Evolutionary conservation across 495 filamentous ascomycete genomes (phyloP).

Genomic region (Lophiotrema nucula): DNA sequence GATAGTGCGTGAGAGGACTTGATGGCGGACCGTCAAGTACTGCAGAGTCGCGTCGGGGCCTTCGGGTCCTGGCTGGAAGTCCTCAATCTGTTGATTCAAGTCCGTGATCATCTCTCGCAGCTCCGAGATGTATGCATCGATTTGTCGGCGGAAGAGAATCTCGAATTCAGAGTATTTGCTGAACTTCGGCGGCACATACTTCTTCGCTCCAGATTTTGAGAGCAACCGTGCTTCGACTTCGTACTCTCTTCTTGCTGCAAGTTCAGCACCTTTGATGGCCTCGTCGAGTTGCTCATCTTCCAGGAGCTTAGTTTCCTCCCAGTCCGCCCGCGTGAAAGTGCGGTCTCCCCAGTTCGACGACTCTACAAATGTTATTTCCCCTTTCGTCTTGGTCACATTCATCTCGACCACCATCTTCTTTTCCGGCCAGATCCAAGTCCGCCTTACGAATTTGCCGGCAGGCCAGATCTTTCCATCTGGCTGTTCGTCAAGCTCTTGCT

Average conservation of each 20-base stretch:
- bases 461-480: not conserved
- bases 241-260: not conserved
- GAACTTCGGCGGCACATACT: too few relatives aligned
- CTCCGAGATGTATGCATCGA: not conserved
- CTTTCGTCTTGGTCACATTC: not conserved
- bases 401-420: not conserved
- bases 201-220: too few relatives aligned
- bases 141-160: not conserved
- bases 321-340: not conserved
- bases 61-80: not conserved
- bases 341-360: constrained; percentile 1
- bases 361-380: not conserved
- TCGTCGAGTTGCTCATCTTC: not conserved
- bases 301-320: not conserved
- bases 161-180: not conserved
- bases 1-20: too few relatives aligned
- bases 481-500: not conserved
- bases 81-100: not conserved
- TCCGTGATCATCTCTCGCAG: not conserved
- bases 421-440: constrained; percentile 6
- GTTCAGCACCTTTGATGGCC: not conserved
- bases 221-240: too few relatives aligned
- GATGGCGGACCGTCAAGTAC: not conserved
- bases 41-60: too few relatives aligned
- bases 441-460: constrained; percentile 10